phyloP scores from a whole-genome alignment of 225 moss, liverwort and hornwort species.

The Marchantia paleacea region DNA sequence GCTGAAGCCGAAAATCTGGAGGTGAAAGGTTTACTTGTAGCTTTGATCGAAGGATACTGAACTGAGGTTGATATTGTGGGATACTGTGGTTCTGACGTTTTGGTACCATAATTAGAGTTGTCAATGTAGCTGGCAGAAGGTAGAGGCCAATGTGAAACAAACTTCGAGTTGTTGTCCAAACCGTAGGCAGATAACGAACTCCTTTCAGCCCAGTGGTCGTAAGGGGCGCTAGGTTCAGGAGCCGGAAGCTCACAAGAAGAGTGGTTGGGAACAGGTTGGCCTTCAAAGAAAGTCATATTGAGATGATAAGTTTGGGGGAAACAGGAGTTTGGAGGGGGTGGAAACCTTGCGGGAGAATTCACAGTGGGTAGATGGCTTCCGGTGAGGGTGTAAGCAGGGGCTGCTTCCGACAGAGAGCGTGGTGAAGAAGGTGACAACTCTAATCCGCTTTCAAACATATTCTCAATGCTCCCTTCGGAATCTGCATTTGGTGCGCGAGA shows the following conservation, averaged over 20 bases:
- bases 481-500: constrained; percentile 9
- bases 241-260: constrained; percentile 19
- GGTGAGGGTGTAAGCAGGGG: constrained; percentile 20
- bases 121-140: constrained; percentile 12
- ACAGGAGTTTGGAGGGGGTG: constrained; percentile 36
- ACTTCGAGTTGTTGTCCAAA: constrained; percentile 17
- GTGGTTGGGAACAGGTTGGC: constrained; percentile 22
- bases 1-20: constrained; percentile 14
- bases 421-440: constrained; percentile 28
- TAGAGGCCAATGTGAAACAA: constrained; percentile 29
- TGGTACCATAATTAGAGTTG: constrained; percentile 1
- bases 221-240: constrained; percentile 10
- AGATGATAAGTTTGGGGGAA: constrained; percentile 13
- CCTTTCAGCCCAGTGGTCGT: constrained; percentile 34
- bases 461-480: constrained; percentile 19
- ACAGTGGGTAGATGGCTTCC: constrained; percentile 19
- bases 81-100: constrained; percentile 21
- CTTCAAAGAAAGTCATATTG: constrained; percentile 29
- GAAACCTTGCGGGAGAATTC: constrained; percentile 32
- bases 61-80: constrained; percentile 16
- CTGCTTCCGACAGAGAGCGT: constrained; percentile 21
- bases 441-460: constrained; percentile 16
- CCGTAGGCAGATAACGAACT: constrained; percentile 14
- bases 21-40: constrained; percentile 1
- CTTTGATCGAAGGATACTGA: constrained; percentile 22